phyloP scores from a whole-genome alignment of 83 land plant genomes.

The Isoetes engelmannii region DNA sequence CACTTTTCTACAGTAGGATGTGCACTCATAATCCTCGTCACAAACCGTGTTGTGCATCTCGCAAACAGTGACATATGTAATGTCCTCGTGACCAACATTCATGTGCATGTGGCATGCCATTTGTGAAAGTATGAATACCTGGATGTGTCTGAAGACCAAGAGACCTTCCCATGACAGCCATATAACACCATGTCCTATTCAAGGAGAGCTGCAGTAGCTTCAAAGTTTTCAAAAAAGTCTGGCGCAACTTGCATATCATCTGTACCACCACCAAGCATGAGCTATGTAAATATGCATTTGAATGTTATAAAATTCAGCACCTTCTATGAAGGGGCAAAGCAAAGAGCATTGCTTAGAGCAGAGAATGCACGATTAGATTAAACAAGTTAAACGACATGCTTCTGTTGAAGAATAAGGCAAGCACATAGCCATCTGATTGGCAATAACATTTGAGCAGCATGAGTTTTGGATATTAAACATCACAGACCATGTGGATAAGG shows the following conservation, averaged over 20 bases:
- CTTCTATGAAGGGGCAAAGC: too few relatives aligned
- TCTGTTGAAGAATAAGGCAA: background rate
- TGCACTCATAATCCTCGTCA: background rate
- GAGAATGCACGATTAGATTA: background rate
- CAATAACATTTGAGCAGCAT: too few relatives aligned
- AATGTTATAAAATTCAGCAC: too few relatives aligned
- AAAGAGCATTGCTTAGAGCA: too few relatives aligned
- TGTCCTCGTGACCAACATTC: too few relatives aligned
- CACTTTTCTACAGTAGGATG: background rate
- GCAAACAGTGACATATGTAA: background rate
- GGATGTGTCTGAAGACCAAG: background rate
- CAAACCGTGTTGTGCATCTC: background rate
- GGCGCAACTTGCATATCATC: constrained; percentile 99
- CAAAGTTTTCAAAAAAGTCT: constrained; percentile 95
- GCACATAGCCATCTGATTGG: background rate
- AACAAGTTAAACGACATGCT: background rate
- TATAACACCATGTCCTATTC: too few relatives aligned
- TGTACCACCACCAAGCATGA: constrained; percentile 21
- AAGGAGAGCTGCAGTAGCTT: constrained; percentile 72
- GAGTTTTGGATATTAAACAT: too few relatives aligned
- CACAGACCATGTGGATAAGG: too few relatives aligned
- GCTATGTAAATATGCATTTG: too few relatives aligned
- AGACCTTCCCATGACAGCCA: background rate
- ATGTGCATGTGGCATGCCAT: background rate
- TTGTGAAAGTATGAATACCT: background rate